Evolutionary conservation across 129 eudicot genomes (phyloP).

Genomic region (Centrapalus pauciflorus): DNA sequence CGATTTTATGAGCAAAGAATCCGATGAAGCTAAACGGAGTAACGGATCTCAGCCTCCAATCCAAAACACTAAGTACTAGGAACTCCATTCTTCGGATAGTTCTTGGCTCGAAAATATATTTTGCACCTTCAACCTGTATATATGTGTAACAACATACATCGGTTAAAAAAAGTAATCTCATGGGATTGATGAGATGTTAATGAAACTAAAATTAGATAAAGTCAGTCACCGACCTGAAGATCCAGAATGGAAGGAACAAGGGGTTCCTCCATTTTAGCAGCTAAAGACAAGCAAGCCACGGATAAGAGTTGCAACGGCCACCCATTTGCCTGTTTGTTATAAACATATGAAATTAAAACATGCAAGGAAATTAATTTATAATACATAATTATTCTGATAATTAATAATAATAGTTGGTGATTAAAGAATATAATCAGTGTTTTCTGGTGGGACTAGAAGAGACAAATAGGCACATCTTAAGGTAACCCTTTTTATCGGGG

Average conservation of each 20-base stretch:
- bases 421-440: conserved; percentile 19
- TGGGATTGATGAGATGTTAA: background rate
- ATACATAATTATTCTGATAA: too few relatives aligned
- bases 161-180: background rate
- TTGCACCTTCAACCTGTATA: conserved; percentile 73
- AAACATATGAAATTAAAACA: background rate
- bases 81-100: conserved; percentile 80
- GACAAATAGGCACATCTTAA: conserved; percentile 47
- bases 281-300: conserved; percentile 89
- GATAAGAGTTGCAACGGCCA: conserved; percentile 92
- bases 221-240: conserved; percentile 92
- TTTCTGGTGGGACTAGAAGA: conserved; percentile 30
- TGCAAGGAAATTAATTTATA: background rate
- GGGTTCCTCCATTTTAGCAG: conserved; percentile 99
- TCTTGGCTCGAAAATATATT: conserved; percentile 69
- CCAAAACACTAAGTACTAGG: conserved; percentile 66
- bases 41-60: conserved; percentile 86
- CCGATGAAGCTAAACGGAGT: conserved; percentile 80
- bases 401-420: background rate
- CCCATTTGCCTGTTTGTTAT: conserved; percentile 62
- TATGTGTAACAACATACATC: background rate
- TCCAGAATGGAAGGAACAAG: conserved; percentile 83
- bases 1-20: conserved; percentile 74
- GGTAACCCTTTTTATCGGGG: conserved; percentile 30
- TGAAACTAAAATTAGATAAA: background rate